Conservation (phyloP, 352 stramenopile genomes). For the Peronosclerospora sorghi region DNA sequence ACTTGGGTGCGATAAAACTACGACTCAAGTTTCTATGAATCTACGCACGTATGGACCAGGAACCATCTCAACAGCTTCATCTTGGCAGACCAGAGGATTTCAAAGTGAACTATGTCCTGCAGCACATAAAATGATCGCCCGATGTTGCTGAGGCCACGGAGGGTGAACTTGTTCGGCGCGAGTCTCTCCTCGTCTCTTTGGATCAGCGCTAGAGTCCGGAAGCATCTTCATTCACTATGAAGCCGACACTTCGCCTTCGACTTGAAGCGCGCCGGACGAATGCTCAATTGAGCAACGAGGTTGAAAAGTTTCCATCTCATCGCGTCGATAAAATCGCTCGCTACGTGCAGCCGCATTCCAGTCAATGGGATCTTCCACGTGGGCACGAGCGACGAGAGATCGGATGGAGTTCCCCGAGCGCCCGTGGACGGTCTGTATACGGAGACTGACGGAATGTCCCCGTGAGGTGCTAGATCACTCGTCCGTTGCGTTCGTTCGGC, state of each 20-base stretch:
- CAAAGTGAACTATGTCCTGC: conserved; percentile 83
- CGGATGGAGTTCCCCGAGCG: conserved; percentile 52
- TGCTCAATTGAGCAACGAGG: conserved; percentile 42
- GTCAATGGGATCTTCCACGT: conserved; percentile 57
- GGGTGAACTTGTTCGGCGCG: conserved; percentile 41
- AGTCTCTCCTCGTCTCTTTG: conserved; percentile 57
- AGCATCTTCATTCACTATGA: conserved; percentile 84
- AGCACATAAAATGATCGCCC: conserved; percentile 77
- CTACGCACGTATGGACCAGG: too few relatives aligned
- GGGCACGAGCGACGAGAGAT: conserved; percentile 47
- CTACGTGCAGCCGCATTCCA: conserved; percentile 34
- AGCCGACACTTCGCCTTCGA: conserved; percentile 69
- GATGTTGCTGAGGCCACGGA: conserved; percentile 71
- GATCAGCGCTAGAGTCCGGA: conserved; percentile 62
- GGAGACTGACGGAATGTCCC: conserved; percentile 50
- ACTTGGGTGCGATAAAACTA: too few relatives aligned
- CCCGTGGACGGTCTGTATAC: conserved; percentile 58
- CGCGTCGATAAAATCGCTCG: conserved; percentile 60
- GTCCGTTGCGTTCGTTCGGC: too few relatives aligned
- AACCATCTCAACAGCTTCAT: conserved; percentile 81
- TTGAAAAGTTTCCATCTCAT: conserved; percentile 63
- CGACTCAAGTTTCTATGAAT: too few relatives aligned
- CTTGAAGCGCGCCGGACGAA: conserved; percentile 41
- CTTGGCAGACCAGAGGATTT: conserved; percentile 52
- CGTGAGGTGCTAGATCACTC: conserved; percentile 4